Evolutionary conservation across 208 protist genomes (phyloP).

Genomic region (Lotmaria passim): DNA sequence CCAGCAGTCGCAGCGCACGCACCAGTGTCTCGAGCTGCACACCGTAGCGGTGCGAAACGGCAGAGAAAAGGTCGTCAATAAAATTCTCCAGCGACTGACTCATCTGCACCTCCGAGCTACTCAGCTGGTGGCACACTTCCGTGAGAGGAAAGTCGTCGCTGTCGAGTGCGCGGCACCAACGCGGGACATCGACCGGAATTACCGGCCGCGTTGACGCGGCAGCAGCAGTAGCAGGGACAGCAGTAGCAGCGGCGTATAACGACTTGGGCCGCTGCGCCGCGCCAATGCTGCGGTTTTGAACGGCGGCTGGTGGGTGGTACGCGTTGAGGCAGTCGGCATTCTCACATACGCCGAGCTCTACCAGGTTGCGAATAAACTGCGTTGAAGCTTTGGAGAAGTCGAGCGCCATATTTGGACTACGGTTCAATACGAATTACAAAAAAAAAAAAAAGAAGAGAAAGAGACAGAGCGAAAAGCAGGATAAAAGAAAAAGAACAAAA

Average conservation of each 20-base stretch:
- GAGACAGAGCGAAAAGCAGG: too few relatives aligned
- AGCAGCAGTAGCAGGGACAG: slow-evolving; percentile 1
- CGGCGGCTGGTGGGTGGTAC: slow-evolving; percentile 25
- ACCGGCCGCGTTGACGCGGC: slow-evolving; percentile 17
- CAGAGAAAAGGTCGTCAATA: slow-evolving; percentile 31
- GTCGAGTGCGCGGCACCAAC: slow-evolving; percentile 17
- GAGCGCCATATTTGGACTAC: slow-evolving; percentile 12
- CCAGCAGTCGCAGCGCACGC: slow-evolving; percentile 42
- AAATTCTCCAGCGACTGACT: slow-evolving; percentile 31
- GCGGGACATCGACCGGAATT: slow-evolving; percentile 5
- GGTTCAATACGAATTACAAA: background rate
- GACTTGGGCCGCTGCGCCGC: background rate
- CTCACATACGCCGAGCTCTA: slow-evolving; percentile 48
- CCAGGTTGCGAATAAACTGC: slow-evolving; percentile 41
- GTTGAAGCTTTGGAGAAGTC: slow-evolving; percentile 30
- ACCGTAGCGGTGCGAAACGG: slow-evolving; percentile 20
- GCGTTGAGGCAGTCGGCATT: slow-evolving; percentile 39
- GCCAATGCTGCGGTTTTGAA: background rate
- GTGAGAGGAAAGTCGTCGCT: slow-evolving; percentile 36
- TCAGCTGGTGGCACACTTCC: slow-evolving; percentile 40
- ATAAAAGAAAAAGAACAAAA: slow-evolving; percentile 6
- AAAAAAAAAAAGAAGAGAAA: slow-evolving; percentile 16
- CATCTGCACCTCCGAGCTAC: slow-evolving; percentile 37
- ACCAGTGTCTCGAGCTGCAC: slow-evolving; percentile 41
- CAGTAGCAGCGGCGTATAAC: background rate